A percentile compares a stretch with the other conserved stretches of the same genome.
These are phyloP conservation scores for Yamadazyma jaroonii DNA, from an alignment of 1,139 yeast species.

Conservation along the genomic window DNA sequence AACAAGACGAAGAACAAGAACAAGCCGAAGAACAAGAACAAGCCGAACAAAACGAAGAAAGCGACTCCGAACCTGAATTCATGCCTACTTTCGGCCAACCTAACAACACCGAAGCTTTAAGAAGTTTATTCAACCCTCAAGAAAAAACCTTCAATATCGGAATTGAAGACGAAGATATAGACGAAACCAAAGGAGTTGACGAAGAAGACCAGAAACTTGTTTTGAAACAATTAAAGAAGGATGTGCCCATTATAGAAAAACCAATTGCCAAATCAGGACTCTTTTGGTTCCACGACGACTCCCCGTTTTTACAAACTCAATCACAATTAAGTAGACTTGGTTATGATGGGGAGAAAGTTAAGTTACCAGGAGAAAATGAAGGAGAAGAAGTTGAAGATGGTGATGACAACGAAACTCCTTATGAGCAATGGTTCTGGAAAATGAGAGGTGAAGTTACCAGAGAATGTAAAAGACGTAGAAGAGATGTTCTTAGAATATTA, in stretches of 20 bases:
- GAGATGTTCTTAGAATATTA: constrained; percentile 66
- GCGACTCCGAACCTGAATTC: constrained; percentile 25
- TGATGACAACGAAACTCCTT: constrained; percentile 45
- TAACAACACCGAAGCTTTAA: constrained; percentile 54
- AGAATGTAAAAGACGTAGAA: constrained; percentile 68
- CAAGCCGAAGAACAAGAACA: constrained; percentile 11
- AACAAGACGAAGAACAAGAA: constrained; percentile 19
- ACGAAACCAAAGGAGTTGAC: constrained; percentile 19
- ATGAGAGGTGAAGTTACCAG: constrained; percentile 78
- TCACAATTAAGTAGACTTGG: constrained; percentile 67
- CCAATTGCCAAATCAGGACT: constrained; percentile 41
- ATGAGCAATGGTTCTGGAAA: constrained; percentile 81
- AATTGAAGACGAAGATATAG: constrained; percentile 39
- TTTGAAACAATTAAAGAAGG: constrained; percentile 27
- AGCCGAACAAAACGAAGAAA: constrained; percentile 8
- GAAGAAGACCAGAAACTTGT: constrained; percentile 24
- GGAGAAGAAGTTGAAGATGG: constrained; percentile 26
- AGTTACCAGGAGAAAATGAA: constrained; percentile 37
- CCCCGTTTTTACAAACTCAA: constrained; percentile 85
- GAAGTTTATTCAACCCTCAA: constrained; percentile 59
- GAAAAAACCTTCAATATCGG: constrained; percentile 29
- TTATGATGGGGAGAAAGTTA: constrained; percentile 20
- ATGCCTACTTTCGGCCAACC: constrained; percentile 51
- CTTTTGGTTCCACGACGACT: constrained; percentile 78
- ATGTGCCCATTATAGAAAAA: not conserved